These are phyloP conservation scores for Lepidopterella palustris DNA, from an alignment of 495 filamentous ascomycete genomes.

Conservation along the genomic window DNA sequence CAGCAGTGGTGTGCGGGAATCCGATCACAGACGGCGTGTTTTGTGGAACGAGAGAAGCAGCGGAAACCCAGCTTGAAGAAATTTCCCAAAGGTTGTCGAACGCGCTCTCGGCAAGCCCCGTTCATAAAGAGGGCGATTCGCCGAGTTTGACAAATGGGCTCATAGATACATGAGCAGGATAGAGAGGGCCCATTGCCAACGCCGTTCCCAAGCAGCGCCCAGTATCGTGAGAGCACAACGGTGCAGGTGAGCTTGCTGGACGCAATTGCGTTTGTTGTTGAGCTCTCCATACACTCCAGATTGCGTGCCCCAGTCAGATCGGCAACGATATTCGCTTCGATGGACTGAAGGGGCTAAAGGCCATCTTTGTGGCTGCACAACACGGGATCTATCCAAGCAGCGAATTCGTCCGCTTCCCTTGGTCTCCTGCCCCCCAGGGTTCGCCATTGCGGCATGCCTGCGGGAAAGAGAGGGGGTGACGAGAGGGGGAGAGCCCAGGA, in stretches of 20 bases:
- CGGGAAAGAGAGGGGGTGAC: slow-evolving; percentile 13
- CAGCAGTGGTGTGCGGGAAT: slow-evolving; percentile 11
- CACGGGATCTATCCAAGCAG: slow-evolving; percentile 1
- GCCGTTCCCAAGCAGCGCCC: neutral
- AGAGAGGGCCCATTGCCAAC: too few relatives aligned
- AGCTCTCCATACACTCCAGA: neutral
- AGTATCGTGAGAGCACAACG: neutral
- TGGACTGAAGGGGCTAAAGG: neutral
- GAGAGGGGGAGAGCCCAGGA: neutral
- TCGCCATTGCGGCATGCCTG: slow-evolving; percentile 2
- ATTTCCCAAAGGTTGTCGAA: neutral
- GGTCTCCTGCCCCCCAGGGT: too few relatives aligned
- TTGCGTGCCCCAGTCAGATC: neutral
- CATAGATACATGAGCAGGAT: neutral
- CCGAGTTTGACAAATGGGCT: neutral
- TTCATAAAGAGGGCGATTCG: neutral
- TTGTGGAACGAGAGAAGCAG: neutral
- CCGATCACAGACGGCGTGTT: slow-evolving; percentile 14
- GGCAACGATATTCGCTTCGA: neutral
- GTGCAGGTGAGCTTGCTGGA: neutral
- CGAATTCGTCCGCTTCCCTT: slow-evolving; percentile 9
- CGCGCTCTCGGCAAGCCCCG: neutral
- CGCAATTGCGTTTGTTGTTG: neutral
- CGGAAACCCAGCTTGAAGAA: neutral
- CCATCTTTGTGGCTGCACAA: neutral